Base-by-base conservation (phyloP, 192 early-diverging fungal genomes). In the Backusella australiensis region DNA sequence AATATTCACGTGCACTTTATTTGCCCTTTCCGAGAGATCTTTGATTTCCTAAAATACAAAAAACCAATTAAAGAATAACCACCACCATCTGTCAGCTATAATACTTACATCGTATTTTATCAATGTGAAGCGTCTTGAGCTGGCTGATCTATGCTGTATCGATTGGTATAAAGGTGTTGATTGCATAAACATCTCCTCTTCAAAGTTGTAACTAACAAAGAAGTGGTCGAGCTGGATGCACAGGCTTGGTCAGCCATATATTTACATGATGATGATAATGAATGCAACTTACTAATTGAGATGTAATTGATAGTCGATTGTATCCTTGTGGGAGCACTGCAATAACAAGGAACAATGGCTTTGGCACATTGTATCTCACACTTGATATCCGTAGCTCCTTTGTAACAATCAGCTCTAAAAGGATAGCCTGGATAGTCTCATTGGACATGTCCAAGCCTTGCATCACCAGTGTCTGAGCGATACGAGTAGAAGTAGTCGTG, bases 1-100 rank as follows among this genome's bases (percentile, higher is more conserved):
- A 46, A 81, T 86, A 72, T 86, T 81, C 7, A 89, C 74, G n/a
- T 82, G 77, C 11, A 89, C 84, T 21, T 52, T 73, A 34, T 77
- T 79, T 39, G 86, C 82, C 12, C 79, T 52, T 71, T 81, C 81
- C 23, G 81, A 76, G 6, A 89, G 74, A 5, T 84, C 78, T 53
- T 88, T 83, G 71, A 87, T 81, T 65, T 89, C 88, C 86, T 87
- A 34, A 68, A n/a, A 36, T 17, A 4, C 9, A 34, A 6, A 15
- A 72, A n/a, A 19, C 6, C 71, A 21, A 56, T 9, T 0, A 56
- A 11, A 56, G n/a, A 23, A 23, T 9, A 19, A 23, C 4, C 2
- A n/a, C 46, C 12, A 32, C 2, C 38, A 12, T 39, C 8, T 39
- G 9, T 39, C 38, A 11, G 9, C 5, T 44, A 59, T 59, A 59